A percentile compares a stretch with the other conserved stretches of the same genome.
These are phyloP conservation scores for Chlamydomonas applanata DNA, from an alignment of 139 green algal genomes.

Conservation along the genomic window DNA sequence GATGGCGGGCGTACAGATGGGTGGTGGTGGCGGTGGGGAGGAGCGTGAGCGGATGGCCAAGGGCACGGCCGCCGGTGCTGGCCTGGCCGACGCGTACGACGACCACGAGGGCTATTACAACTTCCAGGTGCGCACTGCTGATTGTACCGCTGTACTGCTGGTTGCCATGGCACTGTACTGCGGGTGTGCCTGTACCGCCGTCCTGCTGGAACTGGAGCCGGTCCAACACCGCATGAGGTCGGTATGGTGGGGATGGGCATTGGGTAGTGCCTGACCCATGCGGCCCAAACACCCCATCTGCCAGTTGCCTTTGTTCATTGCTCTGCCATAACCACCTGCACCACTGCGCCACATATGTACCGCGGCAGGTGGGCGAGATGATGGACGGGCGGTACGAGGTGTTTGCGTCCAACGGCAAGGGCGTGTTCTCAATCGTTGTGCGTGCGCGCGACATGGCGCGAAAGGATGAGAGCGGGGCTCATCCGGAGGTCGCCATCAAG, in stretches of 20 bases:
- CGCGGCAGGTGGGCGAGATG: conserved; percentile 90
- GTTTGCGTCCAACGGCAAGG: conserved; percentile 72
- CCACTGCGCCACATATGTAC: too few relatives aligned
- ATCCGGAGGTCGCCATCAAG: conserved; percentile 34
- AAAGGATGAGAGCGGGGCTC: conserved; percentile 4
- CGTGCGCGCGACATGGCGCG: conserved; percentile 71
- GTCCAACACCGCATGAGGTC: too few relatives aligned
- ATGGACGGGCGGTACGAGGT: conserved; percentile 83
- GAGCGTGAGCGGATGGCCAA: conserved; percentile 3
- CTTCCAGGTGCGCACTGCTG: conserved; percentile 79
- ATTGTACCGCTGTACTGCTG: too few relatives aligned
- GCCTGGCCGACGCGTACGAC: conserved; percentile 81
- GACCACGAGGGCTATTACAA: conserved; percentile 97
- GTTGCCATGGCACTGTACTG: too few relatives aligned
- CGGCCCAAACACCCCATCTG: too few relatives aligned
- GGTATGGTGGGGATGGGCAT: too few relatives aligned
- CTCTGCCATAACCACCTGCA: too few relatives aligned
- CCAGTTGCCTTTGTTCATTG: too few relatives aligned
- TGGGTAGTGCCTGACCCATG: too few relatives aligned
- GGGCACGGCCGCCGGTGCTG: background rate
- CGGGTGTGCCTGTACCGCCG: too few relatives aligned
- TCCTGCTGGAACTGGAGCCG: too few relatives aligned
- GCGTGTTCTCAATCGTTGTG: conserved; percentile 95
- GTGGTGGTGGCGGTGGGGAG: background rate
- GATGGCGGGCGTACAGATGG: background rate